Evolutionary conservation across 1,284 basidiomycete species (phyloP).

Genomic region (Tetrapyrgos nigripes): DNA sequence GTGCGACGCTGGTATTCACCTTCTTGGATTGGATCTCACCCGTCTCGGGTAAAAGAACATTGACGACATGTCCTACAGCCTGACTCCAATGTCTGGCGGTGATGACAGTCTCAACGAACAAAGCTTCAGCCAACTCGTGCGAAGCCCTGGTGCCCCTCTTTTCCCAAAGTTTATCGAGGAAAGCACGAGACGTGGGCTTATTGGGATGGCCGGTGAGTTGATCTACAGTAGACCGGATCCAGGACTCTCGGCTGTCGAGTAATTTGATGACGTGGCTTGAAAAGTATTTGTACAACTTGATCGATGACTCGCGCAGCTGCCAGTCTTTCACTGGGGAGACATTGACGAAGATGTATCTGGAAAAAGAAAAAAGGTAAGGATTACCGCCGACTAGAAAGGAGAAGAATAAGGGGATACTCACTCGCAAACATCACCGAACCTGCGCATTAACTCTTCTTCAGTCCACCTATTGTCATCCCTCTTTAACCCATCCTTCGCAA

Average conservation of each 20-base stretch:
- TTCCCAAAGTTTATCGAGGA: slow-evolving; percentile 30
- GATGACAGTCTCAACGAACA: slow-evolving; percentile 57
- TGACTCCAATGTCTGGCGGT: slow-evolving; percentile 60
- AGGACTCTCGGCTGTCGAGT: slow-evolving; percentile 33
- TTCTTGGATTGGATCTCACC: slow-evolving; percentile 33
- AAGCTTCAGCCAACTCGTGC: slow-evolving; percentile 44
- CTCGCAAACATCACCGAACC: slow-evolving; percentile 62
- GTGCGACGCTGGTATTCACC: slow-evolving; percentile 50
- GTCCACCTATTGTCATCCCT: slow-evolving; percentile 55
- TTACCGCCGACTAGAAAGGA: slow-evolving; percentile 1
- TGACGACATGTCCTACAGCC: slow-evolving; percentile 61
- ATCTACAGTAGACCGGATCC: background rate
- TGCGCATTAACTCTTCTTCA: slow-evolving; percentile 53
- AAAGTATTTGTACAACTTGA: slow-evolving; percentile 47
- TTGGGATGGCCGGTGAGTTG: background rate
- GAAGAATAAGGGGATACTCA: slow-evolving; percentile 34
- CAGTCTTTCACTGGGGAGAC: slow-evolving; percentile 62
- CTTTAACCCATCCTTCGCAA: slow-evolving; percentile 54
- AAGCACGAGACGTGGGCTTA: slow-evolving; percentile 1
- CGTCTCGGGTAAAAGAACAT: slow-evolving; percentile 61
- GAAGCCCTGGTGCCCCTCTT: slow-evolving; percentile 21
- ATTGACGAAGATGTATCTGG: slow-evolving; percentile 69
- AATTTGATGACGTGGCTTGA: slow-evolving; percentile 47
- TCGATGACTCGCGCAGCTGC: slow-evolving; percentile 56
- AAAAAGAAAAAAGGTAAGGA: background rate